Evolutionary conservation across 139 green algal species (phyloP), one percentile per base, ranked within the genome.

Genomic region (Picochlorum sp.): DNA sequence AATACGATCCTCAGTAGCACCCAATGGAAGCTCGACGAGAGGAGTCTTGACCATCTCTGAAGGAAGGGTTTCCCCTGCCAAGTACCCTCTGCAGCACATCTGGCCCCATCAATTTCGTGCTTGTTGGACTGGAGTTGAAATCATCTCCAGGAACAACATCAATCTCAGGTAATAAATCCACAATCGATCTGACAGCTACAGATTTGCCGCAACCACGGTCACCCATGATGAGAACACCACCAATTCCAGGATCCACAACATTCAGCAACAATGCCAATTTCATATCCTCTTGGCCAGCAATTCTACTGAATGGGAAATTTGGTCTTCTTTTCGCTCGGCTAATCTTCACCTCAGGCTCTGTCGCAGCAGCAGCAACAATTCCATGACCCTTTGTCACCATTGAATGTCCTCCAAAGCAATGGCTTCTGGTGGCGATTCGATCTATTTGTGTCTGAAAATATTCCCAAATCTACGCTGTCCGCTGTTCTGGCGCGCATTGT

Each of bases 221-320:
- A 49, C 90, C 90, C 90, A 96, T 95, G 69, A 96, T 92, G 60
- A 96, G 85, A 7, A 95, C 89, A 30, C 88, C 90, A 34, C 88
- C 90, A 56, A 96, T 92, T 47, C 76, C 78, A 3, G 84, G 72
- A 70, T 96, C 90, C 45, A 95, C 77, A 3, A 96, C 85, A 70
- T 94, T 95, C 13, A 96, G 74, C 49, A 94, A 79, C 37, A 96
- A 76, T 1, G 87, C 89, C 4, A 95, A 72, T 77, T 95, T 95
- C 85, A 96, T 90, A 61, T 96, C 89, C 26, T 94, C 85, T 78
- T 96, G 90, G 1, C 84, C 90, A 24, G 90, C 86, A 54, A 96
- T 79, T 37, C 80, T 77, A 8, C 82, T 84, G 74, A 96, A 95
- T 9, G 90, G 90, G 67, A 92, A 92, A 56, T 69, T 54, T 15